Evolutionary conservation across 495 filamentous ascomycete species (phyloP), one percentile per base, ranked within the genome.

Genomic region (Penicillium coffeae): DNA sequence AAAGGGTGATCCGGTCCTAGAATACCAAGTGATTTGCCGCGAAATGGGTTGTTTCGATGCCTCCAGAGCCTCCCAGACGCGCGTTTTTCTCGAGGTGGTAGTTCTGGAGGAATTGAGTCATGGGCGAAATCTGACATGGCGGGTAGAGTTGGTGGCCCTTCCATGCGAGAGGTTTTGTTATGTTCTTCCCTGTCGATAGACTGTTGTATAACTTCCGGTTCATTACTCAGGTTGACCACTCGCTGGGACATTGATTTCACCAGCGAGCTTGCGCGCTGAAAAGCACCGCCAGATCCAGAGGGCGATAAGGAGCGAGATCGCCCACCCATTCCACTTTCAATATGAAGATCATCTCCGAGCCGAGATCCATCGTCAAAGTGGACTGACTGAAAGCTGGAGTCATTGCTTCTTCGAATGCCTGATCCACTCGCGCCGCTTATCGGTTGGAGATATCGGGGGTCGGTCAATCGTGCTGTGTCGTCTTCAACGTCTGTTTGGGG

Each of bases 191-290:
- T 76, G 43, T 80, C 73, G 21, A 86, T 77, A n/a, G 78, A 79
- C 51, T 89, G 84, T 52, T 92, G 88, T 15, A 93, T 77, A 30
- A 88, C 71, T 52, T 86, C 82, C 7, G 84, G 80, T 55, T 96
- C 90, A 59, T 93, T 95, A 71, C 92, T 95, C 48, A 99, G 75
- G 63, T 96, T 96, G 59, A 97, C 93, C 47, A 99, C 90, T 66
- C 93, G 90, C 69, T 96, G 90, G 15, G 94, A 96, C 83, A 97
- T 94, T 55, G 90, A 90, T 55, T 90, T 87, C 67, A 99, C 85
- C 59, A 97, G 93, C 3, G 91, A 94, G 25, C 90, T 87, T 45
- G 93, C 88, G 55, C 89, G 75, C 16, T 79, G 77, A 45, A 95
- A 65, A 30, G 89, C 83, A 35, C 85, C 80, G 41, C 75, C 76